Evolutionary conservation across 805 yeast species (phyloP).

Genomic region (Saccharomyces mikatae): DNA sequence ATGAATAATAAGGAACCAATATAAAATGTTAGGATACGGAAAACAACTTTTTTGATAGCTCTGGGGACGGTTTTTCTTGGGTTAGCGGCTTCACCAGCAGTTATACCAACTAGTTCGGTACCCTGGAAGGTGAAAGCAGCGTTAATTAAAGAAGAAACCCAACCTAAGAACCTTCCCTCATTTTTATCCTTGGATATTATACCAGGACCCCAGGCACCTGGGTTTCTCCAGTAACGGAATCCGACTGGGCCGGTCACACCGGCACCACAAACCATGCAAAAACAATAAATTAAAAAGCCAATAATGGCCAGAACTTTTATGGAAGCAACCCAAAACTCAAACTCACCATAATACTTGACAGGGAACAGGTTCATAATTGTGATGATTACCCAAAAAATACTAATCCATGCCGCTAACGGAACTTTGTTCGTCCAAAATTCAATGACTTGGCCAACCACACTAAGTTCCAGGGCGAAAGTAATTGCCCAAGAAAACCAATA

Average conservation of each 20-base stretch:
- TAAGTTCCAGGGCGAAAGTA: slow-evolving; percentile 66
- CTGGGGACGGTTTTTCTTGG: slow-evolving; percentile 65
- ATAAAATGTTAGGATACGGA: slow-evolving; percentile 60
- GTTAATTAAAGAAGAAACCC: slow-evolving; percentile 58
- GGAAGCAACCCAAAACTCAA: slow-evolving; percentile 68
- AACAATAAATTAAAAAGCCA: slow-evolving; percentile 61
- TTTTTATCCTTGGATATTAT: slow-evolving; percentile 39
- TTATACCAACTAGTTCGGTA: slow-evolving; percentile 65
- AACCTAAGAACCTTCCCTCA: slow-evolving; percentile 58
- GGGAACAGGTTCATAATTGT: slow-evolving; percentile 53
- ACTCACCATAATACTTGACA: slow-evolving; percentile 63
- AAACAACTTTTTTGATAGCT: slow-evolving; percentile 61
- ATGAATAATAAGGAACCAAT: slow-evolving; percentile 57
- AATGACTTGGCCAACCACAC: slow-evolving; percentile 60
- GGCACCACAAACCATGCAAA: slow-evolving; percentile 71
- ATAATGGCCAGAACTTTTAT: slow-evolving; percentile 59
- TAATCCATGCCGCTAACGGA: slow-evolving; percentile 66
- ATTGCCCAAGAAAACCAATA: slow-evolving; percentile 77
- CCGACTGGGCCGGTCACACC: slow-evolving; percentile 64
- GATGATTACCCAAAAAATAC: slow-evolving; percentile 53
- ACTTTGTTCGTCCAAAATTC: slow-evolving; percentile 61
- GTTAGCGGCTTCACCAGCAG: slow-evolving; percentile 66
- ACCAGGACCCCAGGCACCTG: slow-evolving; percentile 71
- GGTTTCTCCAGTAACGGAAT: slow-evolving; percentile 73
- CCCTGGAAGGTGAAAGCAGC: slow-evolving; percentile 82